These are phyloP conservation scores for Baudoinia panamericana DNA, from an alignment of 495 filamentous ascomycete species.

Conservation along the genomic window DNA sequence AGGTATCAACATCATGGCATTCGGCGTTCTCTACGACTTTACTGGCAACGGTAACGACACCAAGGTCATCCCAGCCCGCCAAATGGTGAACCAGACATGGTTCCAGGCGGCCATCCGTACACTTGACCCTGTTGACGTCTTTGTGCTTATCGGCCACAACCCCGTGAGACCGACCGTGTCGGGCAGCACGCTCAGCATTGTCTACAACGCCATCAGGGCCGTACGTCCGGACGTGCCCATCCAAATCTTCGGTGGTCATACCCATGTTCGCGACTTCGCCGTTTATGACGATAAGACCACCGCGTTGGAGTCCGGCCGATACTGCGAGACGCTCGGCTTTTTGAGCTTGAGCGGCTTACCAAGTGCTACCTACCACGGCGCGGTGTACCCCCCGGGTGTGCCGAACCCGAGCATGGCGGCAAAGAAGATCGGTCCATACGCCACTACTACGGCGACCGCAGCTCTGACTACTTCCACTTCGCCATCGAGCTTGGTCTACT, in stretches of 20 bases:
- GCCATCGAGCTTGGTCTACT: slow-evolving; percentile 20
- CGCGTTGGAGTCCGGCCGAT: slow-evolving; percentile 30
- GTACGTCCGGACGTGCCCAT: slow-evolving; percentile 28
- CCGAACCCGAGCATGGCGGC: slow-evolving; percentile 36
- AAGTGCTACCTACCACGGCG: slow-evolving; percentile 13
- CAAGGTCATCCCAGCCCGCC: slow-evolving; percentile 22
- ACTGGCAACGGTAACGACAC: slow-evolving; percentile 28
- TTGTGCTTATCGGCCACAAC: slow-evolving; percentile 32
- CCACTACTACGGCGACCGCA: slow-evolving; percentile 17
- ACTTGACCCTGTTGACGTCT: slow-evolving; percentile 29
- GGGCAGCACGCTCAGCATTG: slow-evolving; percentile 23
- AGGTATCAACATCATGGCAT: slow-evolving; percentile 32
- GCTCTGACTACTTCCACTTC: slow-evolving; percentile 16
- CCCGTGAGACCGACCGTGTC: slow-evolving; percentile 20
- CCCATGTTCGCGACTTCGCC: slow-evolving; percentile 30
- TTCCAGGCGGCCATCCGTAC: slow-evolving; percentile 30
- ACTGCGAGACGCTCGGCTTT: slow-evolving; percentile 36
- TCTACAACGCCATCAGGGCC: slow-evolving; percentile 28
- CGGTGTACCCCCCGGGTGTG: slow-evolving; percentile 31
- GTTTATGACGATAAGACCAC: slow-evolving; percentile 30
- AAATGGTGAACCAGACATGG: slow-evolving; percentile 29
- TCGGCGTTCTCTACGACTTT: slow-evolving; percentile 31
- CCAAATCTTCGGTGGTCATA: slow-evolving; percentile 34
- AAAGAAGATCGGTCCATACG: slow-evolving; percentile 16
- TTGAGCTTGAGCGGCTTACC: slow-evolving; percentile 32